Percentiles rank a stretch among this genome's conserved stretches.
These are phyloP conservation scores for Phytophthora multivora DNA, from an alignment of 352 stramenopile species.

Conservation along the genomic window DNA sequence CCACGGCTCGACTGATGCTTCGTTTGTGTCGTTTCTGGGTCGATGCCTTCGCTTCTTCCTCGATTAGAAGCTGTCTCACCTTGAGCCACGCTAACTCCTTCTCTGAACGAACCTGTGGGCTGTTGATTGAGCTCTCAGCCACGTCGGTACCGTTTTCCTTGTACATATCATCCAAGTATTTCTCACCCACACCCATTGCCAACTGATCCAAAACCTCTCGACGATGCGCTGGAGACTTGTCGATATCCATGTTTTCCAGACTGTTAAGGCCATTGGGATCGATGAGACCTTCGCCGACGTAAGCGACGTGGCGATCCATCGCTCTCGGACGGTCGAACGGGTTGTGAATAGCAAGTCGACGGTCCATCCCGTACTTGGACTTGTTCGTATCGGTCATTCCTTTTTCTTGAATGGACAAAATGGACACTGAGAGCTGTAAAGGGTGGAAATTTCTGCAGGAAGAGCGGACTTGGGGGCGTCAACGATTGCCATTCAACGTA, in stretches of 20 bases:
- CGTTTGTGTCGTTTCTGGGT: constrained; percentile 5
- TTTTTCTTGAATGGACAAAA: neutral
- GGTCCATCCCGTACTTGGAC: neutral
- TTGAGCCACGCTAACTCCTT: constrained; percentile 42
- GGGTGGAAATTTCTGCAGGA: neutral
- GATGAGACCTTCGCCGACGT: constrained; percentile 64
- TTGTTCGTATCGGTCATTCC: neutral
- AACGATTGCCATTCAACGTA: neutral
- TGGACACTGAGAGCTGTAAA: constrained; percentile 2
- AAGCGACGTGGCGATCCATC: constrained; percentile 25
- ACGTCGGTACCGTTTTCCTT: constrained; percentile 44
- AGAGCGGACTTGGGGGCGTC: neutral
- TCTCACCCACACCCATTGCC: constrained; percentile 56
- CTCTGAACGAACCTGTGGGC: neutral
- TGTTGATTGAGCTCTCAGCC: neutral
- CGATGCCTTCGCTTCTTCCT: constrained; percentile 38
- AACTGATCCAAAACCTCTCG: constrained; percentile 52
- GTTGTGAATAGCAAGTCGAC: constrained; percentile 8
- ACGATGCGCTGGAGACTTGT: constrained; percentile 28
- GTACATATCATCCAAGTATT: constrained; percentile 67
- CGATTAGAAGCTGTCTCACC: constrained; percentile 40
- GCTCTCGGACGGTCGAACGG: constrained; percentile 2
- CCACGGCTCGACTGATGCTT: neutral
- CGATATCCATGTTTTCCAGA: constrained; percentile 37
- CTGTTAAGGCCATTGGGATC: constrained; percentile 39